Conservation (phyloP, 1,139 yeast species). For the Magnusiomyces fungicola region DNA sequence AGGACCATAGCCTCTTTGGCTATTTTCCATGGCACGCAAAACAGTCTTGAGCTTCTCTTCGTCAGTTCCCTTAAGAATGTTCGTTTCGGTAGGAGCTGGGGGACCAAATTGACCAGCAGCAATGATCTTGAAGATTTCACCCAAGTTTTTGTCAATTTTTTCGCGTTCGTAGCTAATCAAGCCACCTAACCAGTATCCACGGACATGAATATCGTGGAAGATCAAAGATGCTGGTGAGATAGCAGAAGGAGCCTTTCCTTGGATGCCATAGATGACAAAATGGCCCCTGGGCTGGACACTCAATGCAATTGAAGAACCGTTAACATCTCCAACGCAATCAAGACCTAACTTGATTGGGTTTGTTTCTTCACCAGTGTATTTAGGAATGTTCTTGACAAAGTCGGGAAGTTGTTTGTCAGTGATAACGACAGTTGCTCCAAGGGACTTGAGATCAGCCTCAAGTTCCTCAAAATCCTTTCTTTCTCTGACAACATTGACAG, state of each 20-base stretch:
- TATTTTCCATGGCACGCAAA: conserved; percentile 45
- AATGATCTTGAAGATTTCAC: conserved; percentile 40
- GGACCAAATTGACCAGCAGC: conserved; percentile 51
- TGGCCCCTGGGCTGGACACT: neutral
- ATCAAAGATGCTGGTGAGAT: conserved; percentile 76
- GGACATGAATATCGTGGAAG: conserved; percentile 76
- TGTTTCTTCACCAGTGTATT: conserved; percentile 50
- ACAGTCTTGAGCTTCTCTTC: conserved; percentile 47
- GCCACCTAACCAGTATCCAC: conserved; percentile 82
- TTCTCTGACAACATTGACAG: conserved; percentile 82
- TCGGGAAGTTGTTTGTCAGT: conserved; percentile 79
- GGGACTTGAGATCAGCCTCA: conserved; percentile 45
- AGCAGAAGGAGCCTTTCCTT: conserved; percentile 86
- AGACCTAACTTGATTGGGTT: conserved; percentile 66
- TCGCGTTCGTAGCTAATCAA: no score
- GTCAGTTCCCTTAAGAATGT: conserved; percentile 37
- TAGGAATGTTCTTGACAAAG: conserved; percentile 34
- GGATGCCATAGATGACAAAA: conserved; percentile 91
- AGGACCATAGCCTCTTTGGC: conserved; percentile 36
- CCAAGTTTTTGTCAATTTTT: no score
- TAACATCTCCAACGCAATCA: conserved; percentile 87
- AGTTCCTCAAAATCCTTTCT: conserved; percentile 66
- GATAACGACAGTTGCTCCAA: conserved; percentile 85
- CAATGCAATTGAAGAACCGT: neutral
- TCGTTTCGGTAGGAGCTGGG: no score